These are phyloP conservation scores for Setomelanomma holmii DNA, from an alignment of 2,329 filamentous ascomycete species.

Conservation along the genomic window DNA sequence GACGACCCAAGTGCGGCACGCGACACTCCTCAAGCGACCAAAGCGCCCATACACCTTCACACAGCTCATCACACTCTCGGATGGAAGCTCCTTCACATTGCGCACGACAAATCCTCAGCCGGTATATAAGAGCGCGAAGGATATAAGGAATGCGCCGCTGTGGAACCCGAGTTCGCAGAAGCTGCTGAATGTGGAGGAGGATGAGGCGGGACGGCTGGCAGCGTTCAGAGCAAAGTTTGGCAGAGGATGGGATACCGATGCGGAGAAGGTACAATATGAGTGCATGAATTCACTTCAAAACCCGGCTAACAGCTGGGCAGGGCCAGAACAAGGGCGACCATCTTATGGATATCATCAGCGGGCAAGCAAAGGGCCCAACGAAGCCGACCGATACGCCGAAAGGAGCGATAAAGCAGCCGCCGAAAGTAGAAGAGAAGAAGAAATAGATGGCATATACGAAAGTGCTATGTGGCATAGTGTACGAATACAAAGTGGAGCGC, in stretches of 20 bases:
- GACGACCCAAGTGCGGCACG: slow-evolving; percentile 71
- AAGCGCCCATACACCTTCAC: slow-evolving; percentile 95
- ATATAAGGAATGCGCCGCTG: slow-evolving; percentile 84
- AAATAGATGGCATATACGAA: background rate
- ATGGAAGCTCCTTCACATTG: slow-evolving; percentile 83
- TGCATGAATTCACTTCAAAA: background rate
- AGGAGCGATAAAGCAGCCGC: slow-evolving; percentile 1
- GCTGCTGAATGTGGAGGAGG: slow-evolving; percentile 87
- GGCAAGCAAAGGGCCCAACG: slow-evolving; percentile 21
- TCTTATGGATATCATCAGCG: slow-evolving; percentile 43
- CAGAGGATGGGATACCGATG: slow-evolving; percentile 73
- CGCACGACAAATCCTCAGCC: slow-evolving; percentile 76
- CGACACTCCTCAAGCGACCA: slow-evolving; percentile 85
- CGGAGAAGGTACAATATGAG: slow-evolving; percentile 20
- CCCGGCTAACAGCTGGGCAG: slow-evolving; percentile 13
- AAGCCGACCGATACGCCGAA: slow-evolving; percentile 24
- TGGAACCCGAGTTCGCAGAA: slow-evolving; percentile 89
- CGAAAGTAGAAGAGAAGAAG: slow-evolving; percentile 1
- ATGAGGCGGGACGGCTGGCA: slow-evolving; percentile 88
- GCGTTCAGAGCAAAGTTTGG: slow-evolving; percentile 89
- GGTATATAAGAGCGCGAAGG: slow-evolving; percentile 72
- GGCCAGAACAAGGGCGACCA: slow-evolving; percentile 30
- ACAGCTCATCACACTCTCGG: slow-evolving; percentile 91
- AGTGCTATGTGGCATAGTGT: too few species aligned
- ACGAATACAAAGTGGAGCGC: too few species aligned